phyloP scores from a whole-genome alignment of 352 stramenopile species.

The Globisporangium solare region DNA sequence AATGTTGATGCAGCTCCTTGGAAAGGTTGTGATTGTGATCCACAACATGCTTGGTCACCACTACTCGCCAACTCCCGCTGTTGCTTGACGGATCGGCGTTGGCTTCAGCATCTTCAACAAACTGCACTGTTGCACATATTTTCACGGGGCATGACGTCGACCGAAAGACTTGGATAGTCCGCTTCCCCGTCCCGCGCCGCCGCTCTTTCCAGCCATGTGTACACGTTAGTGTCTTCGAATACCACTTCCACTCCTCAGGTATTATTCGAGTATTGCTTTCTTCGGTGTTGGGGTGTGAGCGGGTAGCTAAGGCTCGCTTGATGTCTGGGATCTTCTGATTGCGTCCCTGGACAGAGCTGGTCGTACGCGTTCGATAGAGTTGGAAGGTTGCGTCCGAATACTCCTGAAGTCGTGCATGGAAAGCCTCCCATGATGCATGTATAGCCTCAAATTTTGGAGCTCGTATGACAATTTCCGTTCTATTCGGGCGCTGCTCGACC shows the following conservation, averaged over 20 bases:
- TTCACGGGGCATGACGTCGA: constrained; percentile 72
- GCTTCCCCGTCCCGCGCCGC: constrained; percentile 58
- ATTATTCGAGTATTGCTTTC: constrained; percentile 30
- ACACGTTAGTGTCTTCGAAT: constrained; percentile 76
- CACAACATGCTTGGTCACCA: constrained; percentile 70
- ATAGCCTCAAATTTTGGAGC: constrained; percentile 47
- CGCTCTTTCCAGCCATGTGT: constrained; percentile 83
- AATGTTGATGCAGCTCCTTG: constrained; percentile 63
- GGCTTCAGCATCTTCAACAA: constrained; percentile 17
- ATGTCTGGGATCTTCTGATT: constrained; percentile 70
- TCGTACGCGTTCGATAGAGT: constrained; percentile 71
- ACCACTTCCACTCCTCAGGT: constrained; percentile 70
- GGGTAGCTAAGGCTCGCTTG: constrained; percentile 10
- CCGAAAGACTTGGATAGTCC: constrained; percentile 50
- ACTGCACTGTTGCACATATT: constrained; percentile 75
- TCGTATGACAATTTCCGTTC: constrained; percentile 48
- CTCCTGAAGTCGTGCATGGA: constrained; percentile 46
- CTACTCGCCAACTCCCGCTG: constrained; percentile 46
- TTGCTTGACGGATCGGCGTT: not conserved
- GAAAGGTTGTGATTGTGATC: constrained; percentile 85
- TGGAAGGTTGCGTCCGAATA: constrained; percentile 72
- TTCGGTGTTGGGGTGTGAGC: not conserved
- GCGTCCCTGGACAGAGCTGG: constrained; percentile 56
- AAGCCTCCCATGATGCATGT: constrained; percentile 67
- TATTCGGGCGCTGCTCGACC: not conserved